A percentile compares a stretch with the other conserved stretches of the same genome.
Conservation (phyloP, 257 asterid species). For the Penstemon davidsonii region DNA sequence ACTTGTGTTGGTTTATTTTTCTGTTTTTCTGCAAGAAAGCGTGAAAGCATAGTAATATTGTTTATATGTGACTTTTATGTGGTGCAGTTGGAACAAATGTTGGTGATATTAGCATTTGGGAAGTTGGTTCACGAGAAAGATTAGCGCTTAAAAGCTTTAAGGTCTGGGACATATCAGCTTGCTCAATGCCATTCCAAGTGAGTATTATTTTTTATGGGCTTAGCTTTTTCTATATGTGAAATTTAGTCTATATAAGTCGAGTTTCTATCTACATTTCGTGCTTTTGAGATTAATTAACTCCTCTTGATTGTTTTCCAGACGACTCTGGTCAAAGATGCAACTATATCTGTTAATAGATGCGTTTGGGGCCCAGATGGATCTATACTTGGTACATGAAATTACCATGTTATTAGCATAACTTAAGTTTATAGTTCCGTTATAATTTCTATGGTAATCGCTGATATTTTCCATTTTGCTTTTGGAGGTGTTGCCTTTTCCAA, state of each 20-base stretch:
- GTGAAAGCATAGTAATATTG: slow-evolving; percentile 10
- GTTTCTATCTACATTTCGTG: slow-evolving; percentile 7
- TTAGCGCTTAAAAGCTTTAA: slow-evolving; percentile 80
- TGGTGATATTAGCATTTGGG: slow-evolving; percentile 99
- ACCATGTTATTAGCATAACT: slow-evolving; percentile 10
- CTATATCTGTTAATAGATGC: slow-evolving; percentile 83
- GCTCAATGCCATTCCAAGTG: slow-evolving; percentile 92
- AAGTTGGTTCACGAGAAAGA: slow-evolving; percentile 91
- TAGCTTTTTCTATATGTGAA: slow-evolving; percentile 20
- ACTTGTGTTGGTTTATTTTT: slow-evolving; percentile 7
- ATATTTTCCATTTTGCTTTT: slow-evolving; percentile 21
- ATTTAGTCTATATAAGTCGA: slow-evolving; percentile 9
- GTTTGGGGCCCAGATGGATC: slow-evolving; percentile 98
- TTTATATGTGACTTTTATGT: slow-evolving; percentile 16
- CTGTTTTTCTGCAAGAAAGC: slow-evolving; percentile 9
- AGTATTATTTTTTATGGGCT: slow-evolving; percentile 31
- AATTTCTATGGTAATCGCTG: neutral
- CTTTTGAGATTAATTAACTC: slow-evolving; percentile 6
- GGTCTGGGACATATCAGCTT: slow-evolving; percentile 85
- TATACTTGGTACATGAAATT: slow-evolving; percentile 66
- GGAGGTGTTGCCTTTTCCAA: slow-evolving; percentile 86
- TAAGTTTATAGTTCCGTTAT: neutral
- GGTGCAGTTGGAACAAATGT: slow-evolving; percentile 92
- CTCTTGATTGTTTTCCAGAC: slow-evolving; percentile 51
- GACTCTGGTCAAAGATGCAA: slow-evolving; percentile 83